Evolutionary conservation across 441 rosid genomes (phyloP).

Genomic region (Dalechampia spathulata): DNA sequence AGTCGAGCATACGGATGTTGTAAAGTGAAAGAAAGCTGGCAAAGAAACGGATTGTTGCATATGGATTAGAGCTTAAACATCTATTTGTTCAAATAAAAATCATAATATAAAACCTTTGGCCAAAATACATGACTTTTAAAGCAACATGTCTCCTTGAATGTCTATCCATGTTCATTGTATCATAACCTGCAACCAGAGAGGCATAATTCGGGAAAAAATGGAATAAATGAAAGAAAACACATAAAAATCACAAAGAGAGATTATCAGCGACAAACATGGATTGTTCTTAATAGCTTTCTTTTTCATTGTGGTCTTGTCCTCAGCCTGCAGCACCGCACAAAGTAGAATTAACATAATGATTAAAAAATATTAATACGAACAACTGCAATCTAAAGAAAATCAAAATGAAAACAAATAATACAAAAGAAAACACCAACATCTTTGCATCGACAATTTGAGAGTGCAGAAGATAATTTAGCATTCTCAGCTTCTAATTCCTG

Average conservation of each 20-base stretch:
- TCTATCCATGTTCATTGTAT: constrained; percentile 19
- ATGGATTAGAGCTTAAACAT: background rate
- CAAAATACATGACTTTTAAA: constrained; percentile 76
- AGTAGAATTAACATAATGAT: too few relatives aligned
- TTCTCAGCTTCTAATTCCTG: constrained; percentile 69
- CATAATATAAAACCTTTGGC: constrained; percentile 57
- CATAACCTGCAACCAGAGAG: constrained; percentile 17
- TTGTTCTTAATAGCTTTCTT: too few relatives aligned
- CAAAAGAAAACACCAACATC: constrained; percentile 31
- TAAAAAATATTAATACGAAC: constrained; percentile 27
- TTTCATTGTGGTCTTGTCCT: too few relatives aligned
- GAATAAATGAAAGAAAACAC: background rate
- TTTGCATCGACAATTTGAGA: constrained; percentile 49
- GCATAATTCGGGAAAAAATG: too few relatives aligned
- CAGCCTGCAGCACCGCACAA: too few relatives aligned
- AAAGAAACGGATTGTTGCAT: too few relatives aligned
- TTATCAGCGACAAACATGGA: too few relatives aligned
- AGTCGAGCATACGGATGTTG: background rate
- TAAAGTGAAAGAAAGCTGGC: too few relatives aligned
- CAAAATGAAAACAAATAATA: background rate
- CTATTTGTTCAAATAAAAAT: background rate
- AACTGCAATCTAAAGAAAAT: background rate
- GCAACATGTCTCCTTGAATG: constrained; percentile 61
- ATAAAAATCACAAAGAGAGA: too few relatives aligned
- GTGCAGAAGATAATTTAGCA: constrained; percentile 35